Conservation (phyloP, 2,329 filamentous ascomycete species). For the Lachnellula cervina region DNA sequence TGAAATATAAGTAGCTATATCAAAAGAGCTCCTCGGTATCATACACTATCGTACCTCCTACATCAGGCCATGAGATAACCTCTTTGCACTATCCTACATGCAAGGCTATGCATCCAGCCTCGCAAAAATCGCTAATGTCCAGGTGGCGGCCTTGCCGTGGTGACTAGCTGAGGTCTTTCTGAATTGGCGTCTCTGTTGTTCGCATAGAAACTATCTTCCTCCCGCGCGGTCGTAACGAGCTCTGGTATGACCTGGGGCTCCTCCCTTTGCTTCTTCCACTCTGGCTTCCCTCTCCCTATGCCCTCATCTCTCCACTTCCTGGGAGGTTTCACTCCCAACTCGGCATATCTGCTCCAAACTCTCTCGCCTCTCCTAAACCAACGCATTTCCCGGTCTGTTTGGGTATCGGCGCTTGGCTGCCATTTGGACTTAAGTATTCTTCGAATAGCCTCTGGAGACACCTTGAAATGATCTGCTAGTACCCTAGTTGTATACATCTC, state of each 20-base stretch:
- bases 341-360: slow-evolving; percentile 57
- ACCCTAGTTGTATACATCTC: slow-evolving; percentile 68
- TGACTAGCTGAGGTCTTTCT: slow-evolving; percentile 6
- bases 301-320: slow-evolving; percentile 48
- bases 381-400: slow-evolving; percentile 51
- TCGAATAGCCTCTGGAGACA: slow-evolving; percentile 83
- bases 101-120: slow-evolving; percentile 1
- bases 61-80: neutral
- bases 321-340: slow-evolving; percentile 57
- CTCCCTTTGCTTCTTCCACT: slow-evolving; percentile 13
- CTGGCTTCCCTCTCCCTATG: slow-evolving; percentile 29
- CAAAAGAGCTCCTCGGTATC: neutral
- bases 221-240: slow-evolving; percentile 18
- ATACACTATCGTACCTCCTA: neutral
- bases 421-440: slow-evolving; percentile 81
- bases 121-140: neutral
- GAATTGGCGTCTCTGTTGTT: neutral
- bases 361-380: slow-evolving; percentile 58
- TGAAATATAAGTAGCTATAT: neutral
- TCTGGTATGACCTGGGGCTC: slow-evolving; percentile 7
- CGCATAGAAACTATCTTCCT: slow-evolving; percentile 4
- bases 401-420: slow-evolving; percentile 54
- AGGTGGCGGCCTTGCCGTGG: neutral
- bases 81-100: neutral
- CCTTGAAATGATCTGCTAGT: slow-evolving; percentile 73